A percentile compares a stretch with the other conserved stretches of the same genome.
Conservation (phyloP, 495 filamentous ascomycete genomes). For the Penicillium waksmanii region DNA sequence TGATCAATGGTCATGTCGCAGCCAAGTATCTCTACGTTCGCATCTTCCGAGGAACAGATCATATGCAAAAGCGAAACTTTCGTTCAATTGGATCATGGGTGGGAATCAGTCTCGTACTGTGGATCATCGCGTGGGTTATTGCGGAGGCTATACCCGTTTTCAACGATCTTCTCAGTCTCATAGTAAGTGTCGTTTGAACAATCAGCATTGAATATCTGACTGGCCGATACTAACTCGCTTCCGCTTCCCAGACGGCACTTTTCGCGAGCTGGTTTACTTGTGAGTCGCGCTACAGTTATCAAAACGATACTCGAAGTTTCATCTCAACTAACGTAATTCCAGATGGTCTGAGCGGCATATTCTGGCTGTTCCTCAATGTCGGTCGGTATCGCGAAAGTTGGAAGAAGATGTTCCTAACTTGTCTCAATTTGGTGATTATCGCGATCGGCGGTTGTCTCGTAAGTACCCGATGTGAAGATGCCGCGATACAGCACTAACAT, state of each 20-base stretch:
- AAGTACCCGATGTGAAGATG: neutral
- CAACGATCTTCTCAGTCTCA: slow-evolving; percentile 60
- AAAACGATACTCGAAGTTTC: slow-evolving; percentile 37
- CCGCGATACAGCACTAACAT: neutral
- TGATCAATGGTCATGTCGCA: slow-evolving; percentile 64
- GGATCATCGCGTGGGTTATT: slow-evolving; percentile 72
- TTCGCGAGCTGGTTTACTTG: slow-evolving; percentile 50
- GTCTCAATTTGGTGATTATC: slow-evolving; percentile 34
- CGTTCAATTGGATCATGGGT: slow-evolving; percentile 56
- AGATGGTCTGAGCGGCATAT: slow-evolving; percentile 41
- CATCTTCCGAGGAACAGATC: slow-evolving; percentile 55
- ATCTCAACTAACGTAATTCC: slow-evolving; percentile 39
- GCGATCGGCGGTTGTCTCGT: slow-evolving; percentile 23
- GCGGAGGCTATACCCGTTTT: slow-evolving; percentile 76
- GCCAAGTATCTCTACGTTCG: slow-evolving; percentile 68
- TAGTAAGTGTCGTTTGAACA: slow-evolving; percentile 11
- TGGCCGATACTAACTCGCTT: neutral
- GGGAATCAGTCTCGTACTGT: slow-evolving; percentile 55
- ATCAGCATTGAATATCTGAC: neutral
- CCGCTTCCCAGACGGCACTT: slow-evolving; percentile 42
- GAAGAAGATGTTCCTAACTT: slow-evolving; percentile 35
- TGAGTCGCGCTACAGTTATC: slow-evolving; percentile 6
- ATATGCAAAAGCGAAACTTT: slow-evolving; percentile 60
- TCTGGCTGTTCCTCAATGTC: slow-evolving; percentile 46
- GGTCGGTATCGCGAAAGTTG: slow-evolving; percentile 27